Conservation (phyloP, 192 early-diverging fungal species). For the Linnemannia zychae region DNA sequence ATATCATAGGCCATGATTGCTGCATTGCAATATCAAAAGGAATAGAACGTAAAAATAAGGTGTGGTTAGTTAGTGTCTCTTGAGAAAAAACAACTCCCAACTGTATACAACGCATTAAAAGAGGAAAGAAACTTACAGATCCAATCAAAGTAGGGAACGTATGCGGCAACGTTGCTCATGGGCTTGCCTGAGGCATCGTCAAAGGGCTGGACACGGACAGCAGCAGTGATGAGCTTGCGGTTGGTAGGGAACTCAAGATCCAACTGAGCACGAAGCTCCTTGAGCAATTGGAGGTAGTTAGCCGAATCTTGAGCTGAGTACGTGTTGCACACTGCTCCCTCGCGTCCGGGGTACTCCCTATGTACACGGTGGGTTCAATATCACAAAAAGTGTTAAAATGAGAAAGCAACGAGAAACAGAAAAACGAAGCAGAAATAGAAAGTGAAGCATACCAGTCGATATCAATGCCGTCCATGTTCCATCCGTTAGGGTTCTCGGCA, state of each 20-base stretch:
- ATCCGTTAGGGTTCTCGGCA: slow-evolving; percentile 34
- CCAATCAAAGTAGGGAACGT: slow-evolving; percentile 67
- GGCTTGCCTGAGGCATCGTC: slow-evolving; percentile 60
- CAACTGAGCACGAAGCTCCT: slow-evolving; percentile 68
- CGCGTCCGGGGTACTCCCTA: slow-evolving; percentile 76
- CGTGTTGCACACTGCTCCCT: slow-evolving; percentile 68
- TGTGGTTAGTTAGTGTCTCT: neutral
- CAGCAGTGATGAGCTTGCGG: slow-evolving; percentile 72
- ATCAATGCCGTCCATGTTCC: slow-evolving; percentile 50
- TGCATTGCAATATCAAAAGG: neutral
- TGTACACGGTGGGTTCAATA: neutral
- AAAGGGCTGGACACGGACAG: slow-evolving; percentile 73
- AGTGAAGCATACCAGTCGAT: slow-evolving; percentile 42
- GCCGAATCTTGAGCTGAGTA: slow-evolving; percentile 66
- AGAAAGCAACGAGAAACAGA: neutral
- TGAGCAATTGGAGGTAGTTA: slow-evolving; percentile 72
- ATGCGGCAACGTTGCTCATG: slow-evolving; percentile 68
- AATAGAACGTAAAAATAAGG: neutral
- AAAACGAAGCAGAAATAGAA: neutral
- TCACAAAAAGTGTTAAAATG: neutral
- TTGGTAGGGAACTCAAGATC: slow-evolving; percentile 49
- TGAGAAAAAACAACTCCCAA: neutral
- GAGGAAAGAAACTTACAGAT: slow-evolving; percentile 73
- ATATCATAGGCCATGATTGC: slow-evolving; percentile 54
- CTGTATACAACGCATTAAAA: neutral